Base-by-base conservation (phyloP, 129 eudicot genomes). In the Gnaphalium uliginosum region DNA sequence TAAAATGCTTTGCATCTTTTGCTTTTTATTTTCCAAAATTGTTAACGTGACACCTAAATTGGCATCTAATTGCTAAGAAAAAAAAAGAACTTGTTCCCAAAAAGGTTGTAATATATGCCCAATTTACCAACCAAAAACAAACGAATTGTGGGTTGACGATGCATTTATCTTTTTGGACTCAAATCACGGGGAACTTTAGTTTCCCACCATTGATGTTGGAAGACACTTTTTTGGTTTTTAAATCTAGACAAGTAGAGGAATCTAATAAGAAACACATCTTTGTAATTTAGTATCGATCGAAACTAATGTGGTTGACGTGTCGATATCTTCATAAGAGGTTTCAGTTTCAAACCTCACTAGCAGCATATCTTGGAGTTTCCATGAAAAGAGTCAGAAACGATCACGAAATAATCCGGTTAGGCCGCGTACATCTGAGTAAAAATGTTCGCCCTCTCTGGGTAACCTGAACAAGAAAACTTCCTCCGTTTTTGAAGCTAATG, bases 101-200 rank as follows among this genome's bases (percentile, higher is more conserved):
- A 78, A 71, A 71, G 77, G 72, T 62, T 25, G 67, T 43, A 43
- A 63, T 23, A 62, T 62, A 79, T 71, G 64, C 82, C 54, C 77
- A 72, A 71, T 61, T 50, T 48, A 62, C 72, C 66, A 71, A 71
- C 46, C 72, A 78, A 26, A 62, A 33, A 61, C 64, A 50, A 74
- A 66, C 56, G 27, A 74, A 67, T 74, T 33, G 56, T 68, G 65
- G 62, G 75, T 59, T 66, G 75, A 74, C 48, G 63, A 69, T 58
- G 30, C 66, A 27, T 37, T 69, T 62, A 3, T 70, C 27, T 26
- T 57, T 56, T 26, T 62, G 74, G 30, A 43, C 30, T 65, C 53
- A 66, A 66, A 72, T 57, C 26, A 32, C 23, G 39, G 41, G 74
- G 73, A 41, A 73, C 57, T 35, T 73, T 18, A 74, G 74, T 73